phyloP scores from a whole-genome alignment of 352 stramenopile genomes.

The Ophiocytium majus region DNA sequence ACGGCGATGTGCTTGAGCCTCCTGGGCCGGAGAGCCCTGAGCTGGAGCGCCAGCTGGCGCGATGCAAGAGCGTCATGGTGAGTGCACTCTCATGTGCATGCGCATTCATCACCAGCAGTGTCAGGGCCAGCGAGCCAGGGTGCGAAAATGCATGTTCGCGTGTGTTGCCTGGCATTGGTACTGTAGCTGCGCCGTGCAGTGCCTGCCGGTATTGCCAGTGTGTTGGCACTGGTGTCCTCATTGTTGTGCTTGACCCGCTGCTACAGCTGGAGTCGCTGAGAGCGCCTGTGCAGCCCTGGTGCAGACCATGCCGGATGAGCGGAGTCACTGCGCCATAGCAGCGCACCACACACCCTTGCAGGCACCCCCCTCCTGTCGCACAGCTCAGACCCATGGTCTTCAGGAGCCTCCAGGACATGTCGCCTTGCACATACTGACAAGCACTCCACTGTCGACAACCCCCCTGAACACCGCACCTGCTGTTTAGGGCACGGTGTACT shows the following conservation, averaged over 20 bases:
- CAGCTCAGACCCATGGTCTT: too few relatives aligned
- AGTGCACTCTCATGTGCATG: too few relatives aligned
- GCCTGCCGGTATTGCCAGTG: too few relatives aligned
- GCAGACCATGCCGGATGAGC: too few relatives aligned
- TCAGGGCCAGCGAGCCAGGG: too few relatives aligned
- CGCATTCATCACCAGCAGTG: too few relatives aligned
- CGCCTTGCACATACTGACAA: neutral
- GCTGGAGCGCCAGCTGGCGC: neutral
- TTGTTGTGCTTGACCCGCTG: neutral
- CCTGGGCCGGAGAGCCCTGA: neutral
- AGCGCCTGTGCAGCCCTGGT: too few relatives aligned
- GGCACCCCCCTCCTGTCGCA: too few relatives aligned
- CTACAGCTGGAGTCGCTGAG: too few relatives aligned
- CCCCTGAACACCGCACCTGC: neutral
- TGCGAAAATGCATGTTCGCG: neutral
- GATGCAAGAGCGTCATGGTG: conserved; percentile 8
- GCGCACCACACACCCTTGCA: too few relatives aligned
- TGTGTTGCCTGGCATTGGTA: neutral
- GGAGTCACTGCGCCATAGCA: too few relatives aligned
- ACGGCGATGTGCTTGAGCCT: neutral
- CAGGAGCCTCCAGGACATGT: neutral
- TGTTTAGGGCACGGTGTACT: neutral
- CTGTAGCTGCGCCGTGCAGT: neutral
- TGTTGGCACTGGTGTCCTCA: too few relatives aligned
- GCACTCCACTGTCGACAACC: neutral